Percentiles rank a stretch among this genome's conserved stretches.
Conservation (phyloP, 2,329 filamentous ascomycete genomes). For the Exophiala sideris region DNA sequence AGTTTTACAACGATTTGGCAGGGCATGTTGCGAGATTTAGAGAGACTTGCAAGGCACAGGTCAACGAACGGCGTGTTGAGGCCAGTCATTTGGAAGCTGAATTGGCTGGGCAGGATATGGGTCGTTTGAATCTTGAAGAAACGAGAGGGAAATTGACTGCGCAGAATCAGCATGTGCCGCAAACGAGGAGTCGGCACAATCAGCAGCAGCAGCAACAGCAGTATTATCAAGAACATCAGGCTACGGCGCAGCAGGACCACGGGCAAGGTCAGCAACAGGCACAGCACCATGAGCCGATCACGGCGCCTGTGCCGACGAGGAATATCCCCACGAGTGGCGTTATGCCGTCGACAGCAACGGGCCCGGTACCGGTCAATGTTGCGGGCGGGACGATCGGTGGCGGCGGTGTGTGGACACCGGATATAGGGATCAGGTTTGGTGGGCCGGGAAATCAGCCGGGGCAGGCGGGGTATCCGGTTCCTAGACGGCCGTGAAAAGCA, state of each 20-base stretch:
- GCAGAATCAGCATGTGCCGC: conserved; percentile 32
- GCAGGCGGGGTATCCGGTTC: conserved; percentile 23
- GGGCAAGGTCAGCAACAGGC: background rate
- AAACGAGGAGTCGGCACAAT: conserved; percentile 31
- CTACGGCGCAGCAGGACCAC: background rate
- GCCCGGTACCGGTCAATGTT: conserved; percentile 21
- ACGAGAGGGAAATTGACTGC: conserved; percentile 40
- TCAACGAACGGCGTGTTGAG: conserved; percentile 75
- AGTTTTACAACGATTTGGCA: conserved; percentile 95
- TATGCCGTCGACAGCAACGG: conserved; percentile 40
- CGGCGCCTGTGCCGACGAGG: conserved; percentile 48
- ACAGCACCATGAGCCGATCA: conserved; percentile 33
- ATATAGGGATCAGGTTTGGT: conserved; percentile 76
- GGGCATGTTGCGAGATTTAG: conserved; percentile 82
- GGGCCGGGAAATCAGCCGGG: conserved; percentile 31
- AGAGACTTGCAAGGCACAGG: conserved; percentile 75
- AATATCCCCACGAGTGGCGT: conserved; percentile 50
- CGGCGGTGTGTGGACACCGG: conserved; percentile 70
- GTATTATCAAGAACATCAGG: conserved; percentile 13
- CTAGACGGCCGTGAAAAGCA: conserved; percentile 5
- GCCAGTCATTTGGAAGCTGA: conserved; percentile 75
- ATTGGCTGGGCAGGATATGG: conserved; percentile 56
- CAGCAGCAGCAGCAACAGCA: conserved; percentile 8
- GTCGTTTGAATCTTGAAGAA: conserved; percentile 50
- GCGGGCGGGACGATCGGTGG: conserved; percentile 29